phyloP scores from a whole-genome alignment of 768 basidiomycete species.

The Rhizopogon sp. region DNA sequence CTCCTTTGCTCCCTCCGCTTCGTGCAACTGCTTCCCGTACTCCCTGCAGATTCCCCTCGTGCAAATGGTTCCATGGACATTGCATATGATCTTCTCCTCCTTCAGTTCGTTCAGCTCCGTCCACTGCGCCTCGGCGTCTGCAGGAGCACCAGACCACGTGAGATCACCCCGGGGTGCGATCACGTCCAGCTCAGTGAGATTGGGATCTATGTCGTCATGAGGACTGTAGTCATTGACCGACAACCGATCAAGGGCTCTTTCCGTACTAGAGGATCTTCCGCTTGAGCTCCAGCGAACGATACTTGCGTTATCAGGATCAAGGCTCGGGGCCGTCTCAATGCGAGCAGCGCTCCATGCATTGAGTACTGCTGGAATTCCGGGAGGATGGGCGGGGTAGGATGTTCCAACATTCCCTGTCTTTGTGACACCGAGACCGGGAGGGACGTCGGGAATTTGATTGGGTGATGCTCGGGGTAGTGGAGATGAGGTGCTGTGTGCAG shows the following conservation, averaged over 20 bases:
- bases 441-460: slow-evolving; percentile 4
- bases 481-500: slow-evolving; percentile 1
- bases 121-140: slow-evolving; percentile 23
- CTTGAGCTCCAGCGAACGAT: slow-evolving; percentile 18
- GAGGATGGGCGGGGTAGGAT: slow-evolving; percentile 10
- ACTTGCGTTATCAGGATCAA: slow-evolving; percentile 9
- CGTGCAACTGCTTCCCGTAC: slow-evolving; percentile 24
- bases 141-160: slow-evolving; percentile 11
- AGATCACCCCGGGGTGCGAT: slow-evolving; percentile 18
- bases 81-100: slow-evolving; percentile 16
- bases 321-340: background rate
- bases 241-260: slow-evolving; percentile 24
- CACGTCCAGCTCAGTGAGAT: slow-evolving; percentile 15
- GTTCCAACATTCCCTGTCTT: slow-evolving; percentile 7
- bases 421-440: slow-evolving; percentile 7
- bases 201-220: slow-evolving; percentile 7
- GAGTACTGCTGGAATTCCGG: slow-evolving; percentile 6
- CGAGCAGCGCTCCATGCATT: background rate
- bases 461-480: background rate
- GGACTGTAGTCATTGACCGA: slow-evolving; percentile 5
- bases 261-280: slow-evolving; percentile 16
- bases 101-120: slow-evolving; percentile 1
- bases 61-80: slow-evolving; percentile 29
- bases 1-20: slow-evolving; percentile 12
- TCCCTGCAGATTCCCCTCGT: slow-evolving; percentile 32